These are phyloP conservation scores for Pulveroboletus sp. DNA, from an alignment of 768 basidiomycete species.

Conservation along the genomic window DNA sequence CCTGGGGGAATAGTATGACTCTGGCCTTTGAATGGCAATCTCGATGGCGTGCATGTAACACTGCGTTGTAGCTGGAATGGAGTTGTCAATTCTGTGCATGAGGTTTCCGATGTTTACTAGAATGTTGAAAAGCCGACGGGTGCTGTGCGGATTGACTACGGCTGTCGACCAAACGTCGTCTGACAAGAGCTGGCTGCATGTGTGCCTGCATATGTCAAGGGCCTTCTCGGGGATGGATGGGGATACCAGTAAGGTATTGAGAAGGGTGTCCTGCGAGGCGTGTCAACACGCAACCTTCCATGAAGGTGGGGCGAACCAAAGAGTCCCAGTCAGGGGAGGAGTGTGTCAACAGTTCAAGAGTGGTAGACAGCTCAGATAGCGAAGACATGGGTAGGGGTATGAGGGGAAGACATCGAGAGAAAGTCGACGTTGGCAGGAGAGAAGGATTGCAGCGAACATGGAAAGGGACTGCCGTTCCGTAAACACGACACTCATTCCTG, in stretches of 20 bases:
- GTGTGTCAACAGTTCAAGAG: constrained; percentile 20
- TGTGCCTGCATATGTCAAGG: constrained; percentile 27
- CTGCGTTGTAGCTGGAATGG: constrained; percentile 27
- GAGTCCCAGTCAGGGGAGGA: constrained; percentile 30
- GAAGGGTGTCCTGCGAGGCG: constrained; percentile 21
- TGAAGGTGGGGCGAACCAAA: constrained; percentile 21
- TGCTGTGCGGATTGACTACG: constrained; percentile 26
- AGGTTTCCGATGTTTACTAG: constrained; percentile 39
- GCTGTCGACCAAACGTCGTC: constrained; percentile 22
- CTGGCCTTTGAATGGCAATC: constrained; percentile 33
- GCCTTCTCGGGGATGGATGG: constrained; percentile 29
- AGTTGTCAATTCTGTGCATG: constrained; percentile 26
- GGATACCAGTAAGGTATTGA: constrained; percentile 23
- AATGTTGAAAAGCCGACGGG: constrained; percentile 43
- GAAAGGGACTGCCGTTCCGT: constrained; percentile 25
- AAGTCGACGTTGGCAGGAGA: constrained; percentile 4
- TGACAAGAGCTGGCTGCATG: constrained; percentile 31
- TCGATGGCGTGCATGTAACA: constrained; percentile 43
- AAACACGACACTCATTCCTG: constrained; percentile 29
- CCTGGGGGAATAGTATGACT: constrained; percentile 10
- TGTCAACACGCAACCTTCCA: constrained; percentile 7
- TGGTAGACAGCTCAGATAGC: constrained; percentile 23
- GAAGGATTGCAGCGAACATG: constrained; percentile 17
- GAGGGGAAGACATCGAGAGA: constrained; percentile 14
- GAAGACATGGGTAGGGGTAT: constrained; percentile 19